Conservation (phyloP, 345 rosid species). For the Punica granatum region DNA sequence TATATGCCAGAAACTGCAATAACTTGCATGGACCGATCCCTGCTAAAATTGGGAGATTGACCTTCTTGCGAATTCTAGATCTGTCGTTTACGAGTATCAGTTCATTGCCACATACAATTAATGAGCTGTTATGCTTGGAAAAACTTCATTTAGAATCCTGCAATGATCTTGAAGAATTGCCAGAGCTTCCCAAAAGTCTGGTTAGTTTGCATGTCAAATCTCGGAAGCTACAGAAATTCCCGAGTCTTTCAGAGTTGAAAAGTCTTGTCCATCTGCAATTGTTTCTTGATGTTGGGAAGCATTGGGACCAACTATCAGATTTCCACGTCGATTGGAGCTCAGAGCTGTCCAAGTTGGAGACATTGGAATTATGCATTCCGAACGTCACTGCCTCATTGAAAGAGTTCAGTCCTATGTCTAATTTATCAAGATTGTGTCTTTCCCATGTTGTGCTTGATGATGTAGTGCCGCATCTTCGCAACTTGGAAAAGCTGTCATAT, state of each 20-base stretch:
- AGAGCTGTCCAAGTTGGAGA: background rate
- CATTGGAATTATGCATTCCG: background rate
- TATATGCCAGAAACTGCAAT: background rate
- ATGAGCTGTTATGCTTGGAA: background rate
- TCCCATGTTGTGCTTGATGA: background rate
- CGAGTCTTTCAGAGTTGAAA: background rate
- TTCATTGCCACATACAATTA: background rate
- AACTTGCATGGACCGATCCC: background rate
- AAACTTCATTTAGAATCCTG: constrained; percentile 3
- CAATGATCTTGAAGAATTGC: background rate
- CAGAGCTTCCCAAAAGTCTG: background rate
- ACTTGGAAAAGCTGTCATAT: background rate
- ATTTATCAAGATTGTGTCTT: background rate
- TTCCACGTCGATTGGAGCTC: background rate
- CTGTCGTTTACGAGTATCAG: background rate
- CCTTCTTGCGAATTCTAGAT: background rate
- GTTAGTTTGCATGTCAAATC: background rate
- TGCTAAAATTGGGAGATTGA: background rate
- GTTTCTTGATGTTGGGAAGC: background rate
- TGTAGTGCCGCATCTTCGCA: background rate
- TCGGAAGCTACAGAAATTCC: background rate
- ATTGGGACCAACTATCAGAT: background rate
- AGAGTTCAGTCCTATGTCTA: background rate
- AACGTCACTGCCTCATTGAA: background rate
- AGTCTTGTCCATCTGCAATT: background rate